Base-by-base conservation (phyloP, 371 early-diverging fungal genomes). In the Amoeboaphelidium protococcarum region DNA sequence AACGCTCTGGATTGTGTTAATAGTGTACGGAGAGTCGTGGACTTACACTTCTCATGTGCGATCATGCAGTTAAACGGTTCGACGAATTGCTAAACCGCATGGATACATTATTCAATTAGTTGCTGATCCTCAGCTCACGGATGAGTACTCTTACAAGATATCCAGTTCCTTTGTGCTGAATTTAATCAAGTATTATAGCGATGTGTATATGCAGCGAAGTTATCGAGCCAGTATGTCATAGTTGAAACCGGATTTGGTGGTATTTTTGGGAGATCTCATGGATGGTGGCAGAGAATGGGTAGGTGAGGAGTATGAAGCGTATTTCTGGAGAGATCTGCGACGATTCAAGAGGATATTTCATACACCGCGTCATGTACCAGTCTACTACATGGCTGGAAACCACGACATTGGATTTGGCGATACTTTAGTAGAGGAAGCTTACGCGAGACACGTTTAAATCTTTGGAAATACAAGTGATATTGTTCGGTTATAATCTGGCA, bases 61-160 rank as follows among this genome's bases (percentile, higher is more conserved):
- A n/a, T n/a, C n/a, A n/a, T n/a, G n/a, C n/a, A n/a, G n/a, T n/a
- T n/a, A n/a, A n/a, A n/a, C n/a, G n/a, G n/a, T n/a, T n/a, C n/a
- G n/a, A n/a, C n/a, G n/a, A n/a, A n/a, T n/a, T n/a, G n/a, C n/a
- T n/a, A n/a, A n/a, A n/a, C n/a, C n/a, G n/a, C n/a, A n/a, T n/a
- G n/a, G n/a, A n/a, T n/a, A n/a, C n/a, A n/a, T n/a, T n/a, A n/a
- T n/a, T n/a, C n/a, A n/a, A n/a, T 16, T 91, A 10, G 58, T 91
- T 25, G 83, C 79, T 1, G 92, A 91, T 54, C 89, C 92, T 13
- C 92, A 91, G 55, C 67, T 91, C 50, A 86, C 84, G 24, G 92
- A 91, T 54, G 65, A 72, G 23, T 74, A 71, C 51, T 85, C 87
- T 2, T 88, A 91, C 54, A 47, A 57, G 1, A 70, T 67, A 41